Conservation (phyloP, 441 rosid species). For the Populus hybrid region DNA sequence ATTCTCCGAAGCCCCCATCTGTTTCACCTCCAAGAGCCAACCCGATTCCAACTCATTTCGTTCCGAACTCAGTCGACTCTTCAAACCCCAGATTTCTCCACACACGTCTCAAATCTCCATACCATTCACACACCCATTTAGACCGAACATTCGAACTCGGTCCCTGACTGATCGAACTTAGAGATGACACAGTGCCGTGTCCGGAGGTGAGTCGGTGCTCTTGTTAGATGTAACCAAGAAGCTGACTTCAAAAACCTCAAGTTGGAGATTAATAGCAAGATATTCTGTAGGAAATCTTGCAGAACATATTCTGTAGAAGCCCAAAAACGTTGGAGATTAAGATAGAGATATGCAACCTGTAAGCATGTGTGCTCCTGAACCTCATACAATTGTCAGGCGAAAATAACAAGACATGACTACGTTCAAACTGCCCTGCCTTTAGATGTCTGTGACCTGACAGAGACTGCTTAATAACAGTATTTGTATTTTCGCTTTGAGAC, state of each 20-base stretch:
- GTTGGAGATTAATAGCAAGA: constrained; percentile 23
- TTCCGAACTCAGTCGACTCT: constrained; percentile 7
- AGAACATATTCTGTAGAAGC: background rate
- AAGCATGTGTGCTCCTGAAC: background rate
- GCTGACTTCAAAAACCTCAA: constrained; percentile 80
- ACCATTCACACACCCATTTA: background rate
- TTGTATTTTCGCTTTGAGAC: background rate
- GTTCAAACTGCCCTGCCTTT: background rate
- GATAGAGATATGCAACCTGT: background rate
- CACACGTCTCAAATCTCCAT: constrained; percentile 12
- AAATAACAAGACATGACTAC: background rate
- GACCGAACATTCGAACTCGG: constrained; percentile 1
- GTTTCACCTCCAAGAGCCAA: constrained; percentile 7
- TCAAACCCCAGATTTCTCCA: constrained; percentile 3
- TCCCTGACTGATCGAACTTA: background rate
- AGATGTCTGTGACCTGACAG: background rate
- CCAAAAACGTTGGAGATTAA: background rate
- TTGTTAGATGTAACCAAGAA: constrained; percentile 56
- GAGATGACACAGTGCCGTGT: constrained; percentile 26
- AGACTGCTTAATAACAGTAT: background rate
- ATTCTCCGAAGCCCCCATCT: constrained; percentile 29
- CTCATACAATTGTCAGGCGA: background rate
- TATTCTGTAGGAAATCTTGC: constrained; percentile 29
- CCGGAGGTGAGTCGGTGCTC: constrained; percentile 25
- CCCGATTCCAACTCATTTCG: constrained; percentile 16